Conservation (phyloP, 352 stramenopile genomes). For the Phytophthora brassicae region DNA sequence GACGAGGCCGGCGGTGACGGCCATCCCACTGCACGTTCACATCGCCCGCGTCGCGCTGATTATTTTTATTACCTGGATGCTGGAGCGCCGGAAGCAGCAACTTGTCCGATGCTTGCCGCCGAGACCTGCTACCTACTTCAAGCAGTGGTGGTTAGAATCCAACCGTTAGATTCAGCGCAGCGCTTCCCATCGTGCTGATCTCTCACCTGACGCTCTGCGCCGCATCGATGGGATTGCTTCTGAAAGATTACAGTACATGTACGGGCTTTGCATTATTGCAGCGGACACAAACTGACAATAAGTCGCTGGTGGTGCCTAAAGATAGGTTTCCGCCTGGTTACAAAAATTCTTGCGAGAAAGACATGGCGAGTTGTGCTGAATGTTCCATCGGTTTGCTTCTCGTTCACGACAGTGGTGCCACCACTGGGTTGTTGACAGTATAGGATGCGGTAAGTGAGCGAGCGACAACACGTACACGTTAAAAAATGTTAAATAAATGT, state of each 20-base stretch:
- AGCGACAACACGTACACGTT: slow-evolving; percentile 2
- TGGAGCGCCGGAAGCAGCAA: slow-evolving; percentile 18
- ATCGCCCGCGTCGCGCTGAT: slow-evolving; percentile 21
- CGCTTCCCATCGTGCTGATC: slow-evolving; percentile 24
- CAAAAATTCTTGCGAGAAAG: slow-evolving; percentile 18
- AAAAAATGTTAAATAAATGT: slow-evolving; percentile 21
- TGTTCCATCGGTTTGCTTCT: too few relatives aligned
- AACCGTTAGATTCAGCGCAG: too few relatives aligned
- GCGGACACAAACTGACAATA: slow-evolving; percentile 17
- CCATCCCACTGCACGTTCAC: slow-evolving; percentile 7
- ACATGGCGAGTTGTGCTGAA: too few relatives aligned
- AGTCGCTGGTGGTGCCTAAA: slow-evolving; percentile 22
- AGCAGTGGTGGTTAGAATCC: slow-evolving; percentile 18
- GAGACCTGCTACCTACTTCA: slow-evolving; percentile 5
- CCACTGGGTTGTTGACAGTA: background rate
- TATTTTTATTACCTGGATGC: slow-evolving; percentile 11
- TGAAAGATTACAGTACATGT: too few relatives aligned
- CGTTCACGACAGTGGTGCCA: background rate
- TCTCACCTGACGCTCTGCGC: slow-evolving; percentile 11
- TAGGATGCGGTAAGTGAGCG: too few relatives aligned
- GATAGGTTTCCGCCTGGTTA: slow-evolving; percentile 5
- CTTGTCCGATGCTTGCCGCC: slow-evolving; percentile 7
- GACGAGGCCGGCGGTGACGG: slow-evolving; percentile 7
- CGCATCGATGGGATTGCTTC: slow-evolving; percentile 6
- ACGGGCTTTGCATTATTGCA: slow-evolving; percentile 12